Evolutionary conservation across 2,329 filamentous ascomycete species (phyloP).

Genomic region (Coniella vitis): DNA sequence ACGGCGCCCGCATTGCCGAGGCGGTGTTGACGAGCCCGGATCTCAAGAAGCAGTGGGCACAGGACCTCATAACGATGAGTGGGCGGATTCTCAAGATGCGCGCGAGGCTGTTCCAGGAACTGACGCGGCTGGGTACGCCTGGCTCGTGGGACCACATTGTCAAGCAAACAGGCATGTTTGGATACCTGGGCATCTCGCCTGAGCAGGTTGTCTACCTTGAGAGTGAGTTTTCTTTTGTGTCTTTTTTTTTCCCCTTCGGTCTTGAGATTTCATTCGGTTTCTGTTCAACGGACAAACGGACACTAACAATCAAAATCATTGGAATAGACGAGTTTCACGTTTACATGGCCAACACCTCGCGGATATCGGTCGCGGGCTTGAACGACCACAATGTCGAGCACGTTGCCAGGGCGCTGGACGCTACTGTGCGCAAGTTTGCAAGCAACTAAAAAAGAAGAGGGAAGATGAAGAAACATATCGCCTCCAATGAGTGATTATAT

Average conservation of each 20-base stretch:
- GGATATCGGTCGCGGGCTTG: constrained; percentile 33
- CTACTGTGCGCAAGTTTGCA: constrained; percentile 7
- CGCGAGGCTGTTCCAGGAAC: constrained; percentile 25
- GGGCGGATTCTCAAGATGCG: constrained; percentile 30
- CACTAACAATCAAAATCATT: too few relatives aligned
- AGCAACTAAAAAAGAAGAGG: background rate
- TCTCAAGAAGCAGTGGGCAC: constrained; percentile 26
- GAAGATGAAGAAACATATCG: too few relatives aligned
- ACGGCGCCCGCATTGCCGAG: constrained; percentile 29
- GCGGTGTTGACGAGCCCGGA: constrained; percentile 25
- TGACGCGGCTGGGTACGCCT: constrained; percentile 26
- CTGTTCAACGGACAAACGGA: background rate
- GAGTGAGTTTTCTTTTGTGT: constrained; percentile 18
- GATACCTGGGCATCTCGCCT: constrained; percentile 41
- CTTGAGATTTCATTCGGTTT: too few relatives aligned
- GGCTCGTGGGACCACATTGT: constrained; percentile 32
- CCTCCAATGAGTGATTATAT: too few relatives aligned
- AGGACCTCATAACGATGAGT: constrained; percentile 31
- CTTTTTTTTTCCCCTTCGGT: too few relatives aligned
- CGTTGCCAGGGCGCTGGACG: constrained; percentile 22
- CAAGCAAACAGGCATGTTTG: constrained; percentile 34
- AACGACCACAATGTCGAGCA: constrained; percentile 30
- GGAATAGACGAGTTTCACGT: constrained; percentile 27
- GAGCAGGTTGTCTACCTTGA: constrained; percentile 34
- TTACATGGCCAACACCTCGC: constrained; percentile 32